A percentile compares a stretch with the other conserved stretches of the same genome.
Conservation (phyloP, 176 grass and related monocot genomes). For the Urochloa ruziziensis region DNA sequence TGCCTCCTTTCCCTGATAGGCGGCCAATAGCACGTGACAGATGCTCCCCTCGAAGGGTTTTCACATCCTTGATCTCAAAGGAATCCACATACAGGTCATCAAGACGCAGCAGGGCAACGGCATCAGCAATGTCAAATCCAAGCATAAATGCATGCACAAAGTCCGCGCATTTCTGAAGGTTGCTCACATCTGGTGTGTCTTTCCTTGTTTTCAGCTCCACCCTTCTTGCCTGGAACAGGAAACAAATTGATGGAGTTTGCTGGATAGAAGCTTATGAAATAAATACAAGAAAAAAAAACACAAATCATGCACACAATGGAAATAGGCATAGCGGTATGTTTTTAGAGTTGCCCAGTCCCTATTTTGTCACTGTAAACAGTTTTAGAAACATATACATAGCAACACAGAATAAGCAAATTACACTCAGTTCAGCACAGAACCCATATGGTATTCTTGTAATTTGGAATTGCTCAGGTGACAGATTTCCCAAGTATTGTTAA, state of each 20-base stretch:
- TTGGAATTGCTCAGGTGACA: not conserved
- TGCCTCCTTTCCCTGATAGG: slow-evolving; percentile 87
- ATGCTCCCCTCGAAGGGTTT: slow-evolving; percentile 86
- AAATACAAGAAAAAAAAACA: not conserved
- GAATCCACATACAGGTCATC: slow-evolving; percentile 90
- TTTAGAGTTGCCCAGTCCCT: not conserved
- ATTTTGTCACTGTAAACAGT: not conserved
- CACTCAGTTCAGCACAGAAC: not conserved
- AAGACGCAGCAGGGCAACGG: slow-evolving; percentile 64
- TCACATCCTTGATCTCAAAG: slow-evolving; percentile 97
- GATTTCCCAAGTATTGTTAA: too few relatives aligned
- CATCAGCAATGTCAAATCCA: slow-evolving; percentile 76
- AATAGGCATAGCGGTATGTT: not conserved
- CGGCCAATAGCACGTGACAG: slow-evolving; percentile 85
- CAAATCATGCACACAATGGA: not conserved
- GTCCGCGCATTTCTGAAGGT: slow-evolving; percentile 80
- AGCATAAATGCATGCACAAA: slow-evolving; percentile 94
- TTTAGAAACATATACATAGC: not conserved
- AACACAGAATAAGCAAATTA: not conserved
- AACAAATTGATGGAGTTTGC: not conserved
- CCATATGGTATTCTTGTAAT: not conserved
- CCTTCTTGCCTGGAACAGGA: slow-evolving; percentile 52
- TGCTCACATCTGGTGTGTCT: slow-evolving; percentile 84
- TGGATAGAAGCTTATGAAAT: not conserved
- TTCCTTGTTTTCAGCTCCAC: slow-evolving; percentile 86